Evolutionary conservation across 2,329 filamentous ascomycete genomes (phyloP).

Genomic region (Aspergillus fumigatiaffinis): DNA sequence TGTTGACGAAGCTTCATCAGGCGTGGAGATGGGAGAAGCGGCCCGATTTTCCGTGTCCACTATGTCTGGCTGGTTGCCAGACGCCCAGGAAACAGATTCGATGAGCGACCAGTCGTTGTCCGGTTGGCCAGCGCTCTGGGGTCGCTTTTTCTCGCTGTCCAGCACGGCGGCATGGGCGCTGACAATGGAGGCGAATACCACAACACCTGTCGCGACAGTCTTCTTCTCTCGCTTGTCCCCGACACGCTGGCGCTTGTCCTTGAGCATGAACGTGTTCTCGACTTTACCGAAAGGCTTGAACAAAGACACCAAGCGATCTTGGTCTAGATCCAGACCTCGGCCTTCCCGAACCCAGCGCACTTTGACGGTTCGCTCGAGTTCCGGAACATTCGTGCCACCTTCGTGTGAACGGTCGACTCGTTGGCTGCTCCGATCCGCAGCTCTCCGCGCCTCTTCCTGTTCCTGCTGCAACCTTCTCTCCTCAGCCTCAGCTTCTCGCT

Average conservation of each 20-base stretch:
- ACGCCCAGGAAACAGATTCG: slow-evolving; percentile 54
- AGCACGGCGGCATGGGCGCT: slow-evolving; percentile 55
- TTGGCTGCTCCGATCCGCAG: slow-evolving; percentile 27
- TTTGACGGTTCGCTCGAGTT: slow-evolving; percentile 56
- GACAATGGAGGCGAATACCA: slow-evolving; percentile 57
- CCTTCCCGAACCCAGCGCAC: slow-evolving; percentile 53
- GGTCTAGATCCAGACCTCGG: slow-evolving; percentile 44
- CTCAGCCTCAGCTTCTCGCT: slow-evolving; percentile 43
- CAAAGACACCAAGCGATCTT: slow-evolving; percentile 43
- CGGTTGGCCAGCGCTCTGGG: slow-evolving; percentile 19
- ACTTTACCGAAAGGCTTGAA: slow-evolving; percentile 56
- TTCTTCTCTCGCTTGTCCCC: slow-evolving; percentile 50
- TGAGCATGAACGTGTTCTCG: slow-evolving; percentile 52
- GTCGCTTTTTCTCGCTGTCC: slow-evolving; percentile 42
- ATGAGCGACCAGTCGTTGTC: slow-evolving; percentile 46
- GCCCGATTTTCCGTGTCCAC: slow-evolving; percentile 10
- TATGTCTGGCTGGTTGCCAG: slow-evolving; percentile 50
- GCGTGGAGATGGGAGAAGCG: slow-evolving; percentile 11
- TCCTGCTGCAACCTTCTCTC: slow-evolving; percentile 35
- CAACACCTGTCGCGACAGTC: slow-evolving; percentile 49
- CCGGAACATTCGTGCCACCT: slow-evolving; percentile 43
- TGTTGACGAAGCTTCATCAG: slow-evolving; percentile 22
- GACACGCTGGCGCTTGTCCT: slow-evolving; percentile 53
- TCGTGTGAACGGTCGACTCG: slow-evolving; percentile 34
- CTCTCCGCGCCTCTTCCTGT: slow-evolving; percentile 43